Base-by-base conservation (phyloP, 139 green algal genomes). In the Desmodesmus armatus region DNA sequence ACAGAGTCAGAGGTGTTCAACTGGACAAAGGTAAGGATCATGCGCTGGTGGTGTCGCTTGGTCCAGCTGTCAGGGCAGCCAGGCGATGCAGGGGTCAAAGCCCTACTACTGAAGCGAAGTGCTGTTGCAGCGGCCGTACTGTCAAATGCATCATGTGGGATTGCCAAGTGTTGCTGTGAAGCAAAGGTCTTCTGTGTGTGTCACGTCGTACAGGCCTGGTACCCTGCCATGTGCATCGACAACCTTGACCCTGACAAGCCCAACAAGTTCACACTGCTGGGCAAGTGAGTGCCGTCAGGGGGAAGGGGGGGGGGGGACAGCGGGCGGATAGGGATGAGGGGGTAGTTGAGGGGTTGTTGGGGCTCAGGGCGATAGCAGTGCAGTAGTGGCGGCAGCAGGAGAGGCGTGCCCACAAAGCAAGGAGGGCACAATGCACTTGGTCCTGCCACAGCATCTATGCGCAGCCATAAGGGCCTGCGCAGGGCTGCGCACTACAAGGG, bases 231-330 rank as follows among this genome's bases (percentile, higher is more conserved):
- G 43, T 58, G 35, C 3, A 25, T 74, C 58, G 77, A 84, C 27
- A 72, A 84, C 77, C 77, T 84, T n/a, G 77, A 84, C 58, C 31
- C 58, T 35, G 58, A 58, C 4, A 72, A 84, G 37, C 77, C 77
- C 35, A 72, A 84, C 77, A 72, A 84, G 58, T 58, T 74, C 41
- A 73, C 77, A 31, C 58, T 84, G 33, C 58, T 84, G 17, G 77
- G 77, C 58, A 74, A 67, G 74, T 66, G 31, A 51, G 74, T 31
- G 0, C 5, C n/a, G n/a, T n/a, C n/a, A n/a, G n/a, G n/a, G n/a
- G n/a, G n/a, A n/a, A n/a, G n/a, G n/a, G n/a, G n/a, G n/a, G n/a
- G n/a, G 17, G 17, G 21, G 17, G 53, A 21, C 53, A n/a, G 21
- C 53, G 17, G 53, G 53, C 53, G 53, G 17, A 63, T 63, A 17